Evolutionary conservation across 108 stramenopile species (phyloP).

Genomic region (Ochromonas danica): DNA sequence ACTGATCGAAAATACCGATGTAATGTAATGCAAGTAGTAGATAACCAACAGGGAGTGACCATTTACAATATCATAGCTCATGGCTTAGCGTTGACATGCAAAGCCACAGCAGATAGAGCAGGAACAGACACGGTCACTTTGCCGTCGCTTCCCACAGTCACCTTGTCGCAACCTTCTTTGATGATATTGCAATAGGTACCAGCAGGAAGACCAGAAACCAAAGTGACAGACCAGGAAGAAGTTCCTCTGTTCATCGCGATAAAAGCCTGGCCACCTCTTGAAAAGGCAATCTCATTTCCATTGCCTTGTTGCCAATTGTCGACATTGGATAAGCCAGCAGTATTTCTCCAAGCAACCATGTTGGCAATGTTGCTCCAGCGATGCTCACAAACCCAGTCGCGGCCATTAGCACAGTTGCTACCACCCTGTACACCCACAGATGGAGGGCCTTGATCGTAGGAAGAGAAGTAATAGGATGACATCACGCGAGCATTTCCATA

Average conservation of each 20-base stretch:
- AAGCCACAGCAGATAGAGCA: slow-evolving; percentile 35
- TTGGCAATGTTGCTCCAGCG: slow-evolving; percentile 6
- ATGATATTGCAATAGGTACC: slow-evolving; percentile 32
- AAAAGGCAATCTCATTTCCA: slow-evolving; percentile 38
- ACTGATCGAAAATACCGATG: slow-evolving; percentile 28
- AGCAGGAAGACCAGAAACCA: slow-evolving; percentile 32
- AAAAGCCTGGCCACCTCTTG: slow-evolving; percentile 27
- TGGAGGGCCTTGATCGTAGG: slow-evolving; percentile 12
- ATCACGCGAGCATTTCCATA: slow-evolving; percentile 26
- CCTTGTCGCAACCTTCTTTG: not conserved
- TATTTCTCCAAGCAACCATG: slow-evolving; percentile 37
- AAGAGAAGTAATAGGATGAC: slow-evolving; percentile 34
- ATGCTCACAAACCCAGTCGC: slow-evolving; percentile 34
- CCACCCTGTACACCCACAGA: not conserved
- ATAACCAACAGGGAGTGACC: slow-evolving; percentile 3
- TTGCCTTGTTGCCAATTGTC: slow-evolving; percentile 20
- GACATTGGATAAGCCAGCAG: slow-evolving; percentile 20
- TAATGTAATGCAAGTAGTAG: slow-evolving; percentile 29
- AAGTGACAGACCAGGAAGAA: slow-evolving; percentile 35
- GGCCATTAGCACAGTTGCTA: slow-evolving; percentile 29
- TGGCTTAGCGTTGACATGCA: slow-evolving; percentile 29
- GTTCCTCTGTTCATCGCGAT: slow-evolving; percentile 31
- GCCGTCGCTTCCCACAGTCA: slow-evolving; percentile 22
- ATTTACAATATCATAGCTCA: slow-evolving; percentile 6
- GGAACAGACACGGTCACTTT: slow-evolving; percentile 25